phyloP scores from a whole-genome alignment of 768 basidiomycete genomes.

The Tricholoma sp. region DNA sequence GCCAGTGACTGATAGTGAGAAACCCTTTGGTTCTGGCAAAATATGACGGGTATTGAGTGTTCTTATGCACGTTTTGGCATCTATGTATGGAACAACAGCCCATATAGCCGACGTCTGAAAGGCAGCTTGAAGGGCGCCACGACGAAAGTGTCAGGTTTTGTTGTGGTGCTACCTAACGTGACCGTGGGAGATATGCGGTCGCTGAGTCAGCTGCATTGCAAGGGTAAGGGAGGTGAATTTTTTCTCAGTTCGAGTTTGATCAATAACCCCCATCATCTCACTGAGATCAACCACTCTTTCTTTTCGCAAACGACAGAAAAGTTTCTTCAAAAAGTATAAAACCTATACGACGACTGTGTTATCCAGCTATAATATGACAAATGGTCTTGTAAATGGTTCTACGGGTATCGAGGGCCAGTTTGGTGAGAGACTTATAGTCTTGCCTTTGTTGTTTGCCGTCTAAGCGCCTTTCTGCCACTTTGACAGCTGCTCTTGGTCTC shows the following conservation, averaged over 20 bases:
- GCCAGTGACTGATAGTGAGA: too few relatives aligned
- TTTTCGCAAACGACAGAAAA: constrained; percentile 15
- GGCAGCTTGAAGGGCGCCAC: too few relatives aligned
- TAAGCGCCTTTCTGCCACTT: constrained; percentile 1
- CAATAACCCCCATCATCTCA: constrained; percentile 24
- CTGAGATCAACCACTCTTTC: constrained; percentile 17
- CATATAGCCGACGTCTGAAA: too few relatives aligned
- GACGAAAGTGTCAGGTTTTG: not conserved
- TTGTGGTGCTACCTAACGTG: constrained; percentile 4
- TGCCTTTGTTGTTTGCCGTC: not conserved
- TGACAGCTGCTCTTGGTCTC: constrained; percentile 69
- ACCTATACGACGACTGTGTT: constrained; percentile 18
- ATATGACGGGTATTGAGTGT: too few relatives aligned
- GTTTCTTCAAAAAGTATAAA: constrained; percentile 21
- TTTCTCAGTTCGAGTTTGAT: constrained; percentile 18
- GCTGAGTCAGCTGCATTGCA: constrained; percentile 16
- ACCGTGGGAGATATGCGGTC: constrained; percentile 12
- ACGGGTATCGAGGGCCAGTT: constrained; percentile 72
- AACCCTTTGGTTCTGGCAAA: too few relatives aligned
- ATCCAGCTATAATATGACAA: constrained; percentile 67
- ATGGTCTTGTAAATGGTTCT: constrained; percentile 83
- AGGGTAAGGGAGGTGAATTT: constrained; percentile 6
- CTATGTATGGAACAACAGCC: too few relatives aligned
- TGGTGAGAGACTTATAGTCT: constrained; percentile 38
- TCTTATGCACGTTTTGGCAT: too few relatives aligned